Conservation (phyloP, 2,329 filamentous ascomycete species). For the Aspergillus chevalieri region DNA sequence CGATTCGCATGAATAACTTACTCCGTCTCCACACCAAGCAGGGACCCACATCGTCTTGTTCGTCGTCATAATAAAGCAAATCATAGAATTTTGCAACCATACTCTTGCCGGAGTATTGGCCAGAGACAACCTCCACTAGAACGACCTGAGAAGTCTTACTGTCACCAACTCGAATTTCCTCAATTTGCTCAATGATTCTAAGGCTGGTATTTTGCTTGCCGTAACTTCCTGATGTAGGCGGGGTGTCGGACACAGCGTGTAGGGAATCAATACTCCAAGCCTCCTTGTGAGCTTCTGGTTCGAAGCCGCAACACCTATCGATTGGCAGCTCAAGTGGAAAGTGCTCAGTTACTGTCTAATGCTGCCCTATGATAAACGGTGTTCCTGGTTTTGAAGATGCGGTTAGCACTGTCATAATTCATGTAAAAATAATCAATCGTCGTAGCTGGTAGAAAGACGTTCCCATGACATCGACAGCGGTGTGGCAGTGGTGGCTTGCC, state of each 20-base stretch:
- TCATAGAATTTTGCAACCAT: background rate
- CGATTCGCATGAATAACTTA: background rate
- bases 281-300: too few relatives aligned
- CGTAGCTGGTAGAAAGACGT: too few relatives aligned
- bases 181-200: background rate
- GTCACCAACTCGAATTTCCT: background rate
- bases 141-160: background rate
- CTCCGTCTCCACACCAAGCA: background rate
- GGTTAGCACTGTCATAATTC: too few relatives aligned
- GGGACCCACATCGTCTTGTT: background rate
- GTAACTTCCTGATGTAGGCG: background rate
- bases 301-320: too few relatives aligned
- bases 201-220: background rate
- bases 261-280: too few relatives aligned
- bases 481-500: background rate
- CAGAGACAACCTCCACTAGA: background rate
- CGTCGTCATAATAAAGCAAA: background rate
- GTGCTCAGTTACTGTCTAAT: too few relatives aligned
- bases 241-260: background rate
- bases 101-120: background rate
- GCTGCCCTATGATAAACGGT: too few relatives aligned
- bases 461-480: too few relatives aligned
- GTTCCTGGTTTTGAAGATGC: too few relatives aligned
- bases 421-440: too few relatives aligned
- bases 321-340: too few relatives aligned